These are phyloP conservation scores for Rubia balearica DNA, from an alignment of 305 asterid genomes.

Conservation along the genomic window DNA sequence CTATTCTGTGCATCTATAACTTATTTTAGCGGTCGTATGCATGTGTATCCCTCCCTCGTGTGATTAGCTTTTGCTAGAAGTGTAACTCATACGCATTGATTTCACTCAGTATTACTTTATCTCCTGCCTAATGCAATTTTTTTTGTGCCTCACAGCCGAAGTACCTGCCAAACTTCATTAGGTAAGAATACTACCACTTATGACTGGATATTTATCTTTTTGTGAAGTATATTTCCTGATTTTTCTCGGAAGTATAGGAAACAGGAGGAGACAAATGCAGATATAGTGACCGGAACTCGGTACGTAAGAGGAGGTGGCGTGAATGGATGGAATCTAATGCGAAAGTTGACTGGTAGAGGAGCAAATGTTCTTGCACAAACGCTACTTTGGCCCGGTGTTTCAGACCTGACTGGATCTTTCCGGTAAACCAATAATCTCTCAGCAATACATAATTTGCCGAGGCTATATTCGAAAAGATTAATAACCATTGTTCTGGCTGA, in stretches of 20 bases:
- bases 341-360: conserved; percentile 93
- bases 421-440: conserved; percentile 37
- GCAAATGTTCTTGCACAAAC: conserved; percentile 98
- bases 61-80: background rate
- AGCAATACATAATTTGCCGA: background rate
- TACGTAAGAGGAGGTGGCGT: conserved; percentile 94
- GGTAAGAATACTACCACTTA: conserved; percentile 42
- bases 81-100: background rate
- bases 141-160: conserved; percentile 63
- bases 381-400: conserved; percentile 95
- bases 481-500: conserved; percentile 16
- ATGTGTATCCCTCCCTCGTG: background rate
- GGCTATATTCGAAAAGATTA: conserved; percentile 10
- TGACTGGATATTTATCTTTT: conserved; percentile 8
- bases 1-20: background rate
- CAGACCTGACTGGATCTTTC: conserved; percentile 98
- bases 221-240: conserved; percentile 16
- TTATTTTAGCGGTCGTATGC: background rate
- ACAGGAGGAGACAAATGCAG: conserved; percentile 86
- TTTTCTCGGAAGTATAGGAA: conserved; percentile 42
- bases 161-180: conserved; percentile 82
- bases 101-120: conserved; percentile 1
- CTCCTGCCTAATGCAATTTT: conserved; percentile 18
- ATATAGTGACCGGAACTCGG: conserved; percentile 93
- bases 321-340: conserved; percentile 96